Base-by-base conservation (phyloP, 2,329 filamentous ascomycete species). In the Cadophora gregata region DNA sequence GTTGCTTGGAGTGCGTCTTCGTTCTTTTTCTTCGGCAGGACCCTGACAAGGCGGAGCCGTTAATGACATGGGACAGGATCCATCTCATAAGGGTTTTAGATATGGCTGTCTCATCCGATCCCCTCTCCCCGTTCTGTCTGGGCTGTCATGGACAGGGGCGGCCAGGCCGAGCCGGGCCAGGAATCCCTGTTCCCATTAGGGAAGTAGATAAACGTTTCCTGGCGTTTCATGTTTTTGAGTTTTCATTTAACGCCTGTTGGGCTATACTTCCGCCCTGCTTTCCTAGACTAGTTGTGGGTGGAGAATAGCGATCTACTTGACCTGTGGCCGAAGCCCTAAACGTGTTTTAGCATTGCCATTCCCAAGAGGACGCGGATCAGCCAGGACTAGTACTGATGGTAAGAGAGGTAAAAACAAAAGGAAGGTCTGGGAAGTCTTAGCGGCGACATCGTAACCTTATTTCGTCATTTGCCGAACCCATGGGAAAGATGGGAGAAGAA, bases 141-240 rank as follows among this genome's bases (percentile, higher is more conserved):
- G 9, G 16, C 47, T 16, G 36, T 42, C 29, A 33, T 29, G 24
- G 21, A 60, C 27, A 48, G 36, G 58, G 58, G 38, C 38, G 24
- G 58, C 36, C 25, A 60, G 25, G 33, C 58, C 38, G 16, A 63
- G 62, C 42, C 64, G 62, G 47, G n/a, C n/a, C 47, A 21, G 55
- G 50, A 63, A 27, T 47, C 50, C 53, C 62, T 56, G 53, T 63
- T 59, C 67, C 65, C 24, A 65, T 67, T 64, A 31, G 31, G 67
- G 67, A 65, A 69, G 67, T 66, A 31, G 62, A 65, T 65, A 56
- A 63, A 63, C 66, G 47, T 69, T 62, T 59, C 24, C 65, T 67
- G 59, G 66, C 61, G 68, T 70, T 67, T 70, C 67, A 70, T 48
- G 42, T 63, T 58, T 53, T 63, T 64, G 33, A 29, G 45, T 25